A percentile compares a stretch with the other conserved stretches of the same genome.
phyloP scores from a whole-genome alignment of 495 filamentous ascomycete genomes.

The Aspergillus ostianus region DNA sequence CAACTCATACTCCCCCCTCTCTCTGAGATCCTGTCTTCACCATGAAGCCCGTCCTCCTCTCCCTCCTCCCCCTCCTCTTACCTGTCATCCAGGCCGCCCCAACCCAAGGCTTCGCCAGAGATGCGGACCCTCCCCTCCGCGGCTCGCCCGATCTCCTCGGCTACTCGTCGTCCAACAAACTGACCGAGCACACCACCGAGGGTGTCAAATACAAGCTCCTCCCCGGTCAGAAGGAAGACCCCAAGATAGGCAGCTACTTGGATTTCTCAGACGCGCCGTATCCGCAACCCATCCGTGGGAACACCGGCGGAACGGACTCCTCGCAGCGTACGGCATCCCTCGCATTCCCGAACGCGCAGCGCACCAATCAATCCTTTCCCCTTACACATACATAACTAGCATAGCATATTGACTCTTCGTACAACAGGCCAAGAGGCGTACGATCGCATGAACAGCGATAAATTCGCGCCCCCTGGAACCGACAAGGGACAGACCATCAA shows the following conservation, averaged over 20 bases:
- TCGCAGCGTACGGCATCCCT: constrained; percentile 49
- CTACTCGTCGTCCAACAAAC: constrained; percentile 35
- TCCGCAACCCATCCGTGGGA: constrained; percentile 69
- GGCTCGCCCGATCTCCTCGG: constrained; percentile 34
- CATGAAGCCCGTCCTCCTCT: constrained; percentile 18
- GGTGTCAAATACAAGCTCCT: constrained; percentile 44
- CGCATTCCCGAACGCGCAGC: neutral
- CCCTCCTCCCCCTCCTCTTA: constrained; percentile 3
- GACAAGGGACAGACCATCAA: constrained; percentile 63
- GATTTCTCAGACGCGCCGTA: constrained; percentile 60
- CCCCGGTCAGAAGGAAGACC: constrained; percentile 55
- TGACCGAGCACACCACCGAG: constrained; percentile 29
- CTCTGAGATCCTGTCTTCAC: neutral
- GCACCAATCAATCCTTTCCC: too few relatives aligned
- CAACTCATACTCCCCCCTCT: neutral
- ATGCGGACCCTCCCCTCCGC: constrained; percentile 28
- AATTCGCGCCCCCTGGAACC: constrained; percentile 63
- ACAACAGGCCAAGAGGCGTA: constrained; percentile 50
- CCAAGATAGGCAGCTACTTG: constrained; percentile 58
- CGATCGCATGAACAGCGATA: constrained; percentile 63
- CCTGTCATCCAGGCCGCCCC: constrained; percentile 20
- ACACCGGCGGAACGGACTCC: constrained; percentile 56
- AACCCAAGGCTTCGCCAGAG: constrained; percentile 8
- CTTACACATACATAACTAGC: too few relatives aligned
- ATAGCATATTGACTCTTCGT: too few relatives aligned